Evolutionary conservation across 768 basidiomycete genomes (phyloP).

Genomic region (Naematelia aurantialba): DNA sequence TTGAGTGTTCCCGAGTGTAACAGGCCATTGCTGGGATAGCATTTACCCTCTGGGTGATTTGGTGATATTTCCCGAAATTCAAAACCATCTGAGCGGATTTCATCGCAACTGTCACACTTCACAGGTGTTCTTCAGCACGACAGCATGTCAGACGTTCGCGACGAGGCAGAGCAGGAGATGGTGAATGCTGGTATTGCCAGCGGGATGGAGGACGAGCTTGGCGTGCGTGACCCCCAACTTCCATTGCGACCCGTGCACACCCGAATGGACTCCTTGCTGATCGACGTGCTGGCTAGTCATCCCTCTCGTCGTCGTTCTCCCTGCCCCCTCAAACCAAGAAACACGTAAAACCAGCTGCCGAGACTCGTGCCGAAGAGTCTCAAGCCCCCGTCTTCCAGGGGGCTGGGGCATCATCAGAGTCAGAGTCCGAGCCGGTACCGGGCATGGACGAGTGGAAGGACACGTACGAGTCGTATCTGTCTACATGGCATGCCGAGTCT

Average conservation of each 20-base stretch:
- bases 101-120: neutral
- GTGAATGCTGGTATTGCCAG: conserved; percentile 22
- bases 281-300: conserved; percentile 56
- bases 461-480: conserved; percentile 30
- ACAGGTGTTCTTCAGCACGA: neutral
- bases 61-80: neutral
- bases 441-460: conserved; percentile 39
- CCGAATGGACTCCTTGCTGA: conserved; percentile 49
- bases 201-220: conserved; percentile 55
- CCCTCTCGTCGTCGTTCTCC: conserved; percentile 27
- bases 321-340: conserved; percentile 3
- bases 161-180: conserved; percentile 35
- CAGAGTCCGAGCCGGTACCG: conserved; percentile 19
- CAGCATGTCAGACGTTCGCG: conserved; percentile 38
- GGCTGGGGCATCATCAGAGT: neutral
- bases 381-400: neutral
- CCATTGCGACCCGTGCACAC: too few relatives aligned
- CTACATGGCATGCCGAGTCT: conserved; percentile 36
- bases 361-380: neutral
- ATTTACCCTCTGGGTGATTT: too few relatives aligned
- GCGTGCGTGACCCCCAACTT: too few relatives aligned
- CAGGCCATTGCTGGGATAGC: too few relatives aligned
- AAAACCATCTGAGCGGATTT: conserved; percentile 3
- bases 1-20: too few relatives aligned
- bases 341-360: neutral